Base-by-base conservation (phyloP, 371 early-diverging fungal species). In the Polyrhizophydium stewartii region DNA sequence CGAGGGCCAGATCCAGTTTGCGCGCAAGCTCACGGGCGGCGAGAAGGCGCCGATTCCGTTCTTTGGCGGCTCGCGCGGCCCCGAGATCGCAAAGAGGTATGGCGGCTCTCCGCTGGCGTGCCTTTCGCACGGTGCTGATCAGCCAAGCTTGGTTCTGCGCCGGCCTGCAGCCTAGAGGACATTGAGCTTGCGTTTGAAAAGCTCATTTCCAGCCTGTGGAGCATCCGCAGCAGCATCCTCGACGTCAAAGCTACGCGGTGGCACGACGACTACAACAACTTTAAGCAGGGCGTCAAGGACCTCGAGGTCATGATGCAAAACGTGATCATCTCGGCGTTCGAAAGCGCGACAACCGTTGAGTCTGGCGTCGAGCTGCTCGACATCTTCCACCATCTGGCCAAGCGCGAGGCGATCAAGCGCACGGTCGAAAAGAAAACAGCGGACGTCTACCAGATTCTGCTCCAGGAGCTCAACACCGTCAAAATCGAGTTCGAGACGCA, bases 1-100 rank as follows among this genome's bases (percentile, higher is more conserved):
- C 60, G 84, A 84, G 61, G 78, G 81, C 16, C 84, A 84, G 66
- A 79, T 84, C 49, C 84, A 84, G 63, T 84, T 84, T 68, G 73
- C 82, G 13, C 58, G 84, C 31, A 83, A 81, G 50, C 37, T 74
- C 6, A 59, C 62, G 21, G 80, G 75, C 2, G 75, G 79, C 5
- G 76, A 81, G 30, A 81, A 78, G 56, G 66, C 73, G 13, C 75
- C 79, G 13, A 76, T 84, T 57, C 83, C 84, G 13, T 58, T 74
- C 19, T 83, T 83, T 65, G 77, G 83, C 10, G 84, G 84, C 24
- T 67, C 73, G 1, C 61, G 70, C 24, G 84, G 84, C 6, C 75
- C 76, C 7, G 80, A 79, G 49, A 79, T 81, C 41, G 76, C 72
- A 9, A 84, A 83, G 53, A 74, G 79, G 78, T 77, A 35, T 7